A percentile compares a stretch with the other conserved stretches of the same genome.
Evolutionary conservation across 1,284 basidiomycete genomes (phyloP).

Genomic region (Meira nashicola): DNA sequence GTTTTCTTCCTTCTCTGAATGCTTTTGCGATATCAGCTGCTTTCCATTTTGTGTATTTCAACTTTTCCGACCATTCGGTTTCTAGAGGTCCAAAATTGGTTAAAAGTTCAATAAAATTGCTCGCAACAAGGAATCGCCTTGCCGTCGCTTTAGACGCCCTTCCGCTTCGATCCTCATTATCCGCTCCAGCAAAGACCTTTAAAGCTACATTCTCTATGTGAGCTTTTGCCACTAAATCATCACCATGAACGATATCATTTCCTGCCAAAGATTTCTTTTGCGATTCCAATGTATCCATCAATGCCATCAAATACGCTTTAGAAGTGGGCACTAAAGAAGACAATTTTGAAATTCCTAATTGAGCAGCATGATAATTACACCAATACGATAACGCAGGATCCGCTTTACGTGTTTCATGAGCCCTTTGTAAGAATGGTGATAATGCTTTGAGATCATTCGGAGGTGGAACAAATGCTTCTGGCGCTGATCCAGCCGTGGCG

Average conservation of each 20-base stretch:
- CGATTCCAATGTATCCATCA: constrained; percentile 74
- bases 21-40: constrained; percentile 82
- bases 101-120: constrained; percentile 78
- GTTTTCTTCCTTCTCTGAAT: constrained; percentile 64
- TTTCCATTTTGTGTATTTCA: constrained; percentile 87
- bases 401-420: constrained; percentile 72
- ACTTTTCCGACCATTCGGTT: constrained; percentile 62
- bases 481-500: constrained; percentile 11
- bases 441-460: constrained; percentile 57
- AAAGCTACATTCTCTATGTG: constrained; percentile 92
- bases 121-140: constrained; percentile 78
- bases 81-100: constrained; percentile 63
- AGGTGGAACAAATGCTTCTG: constrained; percentile 18
- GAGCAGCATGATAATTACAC: constrained; percentile 88
- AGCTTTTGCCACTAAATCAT: constrained; percentile 74
- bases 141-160: constrained; percentile 69
- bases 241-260: constrained; percentile 71
- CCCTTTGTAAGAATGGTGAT: constrained; percentile 77
- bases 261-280: constrained; percentile 71
- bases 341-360: constrained; percentile 66
- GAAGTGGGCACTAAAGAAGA: constrained; percentile 54
- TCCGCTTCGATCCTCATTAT: constrained; percentile 79
- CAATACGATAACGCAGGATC: constrained; percentile 89
- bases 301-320: constrained; percentile 66
- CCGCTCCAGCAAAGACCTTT: constrained; percentile 79